Conservation (phyloP, 352 stramenopile genomes). For the Phytophthora constricta region DNA sequence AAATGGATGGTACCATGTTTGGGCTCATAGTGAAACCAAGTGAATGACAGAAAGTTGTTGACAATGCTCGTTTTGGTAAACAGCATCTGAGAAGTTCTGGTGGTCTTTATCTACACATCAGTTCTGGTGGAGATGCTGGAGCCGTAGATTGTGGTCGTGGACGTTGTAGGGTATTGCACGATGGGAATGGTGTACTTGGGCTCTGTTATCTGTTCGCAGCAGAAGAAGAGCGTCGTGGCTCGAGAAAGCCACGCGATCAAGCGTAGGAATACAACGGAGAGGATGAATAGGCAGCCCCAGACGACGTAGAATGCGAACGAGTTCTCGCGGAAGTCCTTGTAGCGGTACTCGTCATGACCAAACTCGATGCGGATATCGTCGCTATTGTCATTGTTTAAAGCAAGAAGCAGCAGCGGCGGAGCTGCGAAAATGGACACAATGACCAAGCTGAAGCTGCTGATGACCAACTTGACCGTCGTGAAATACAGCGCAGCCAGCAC, state of each 20-base stretch:
- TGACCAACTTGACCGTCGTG: conserved; percentile 62
- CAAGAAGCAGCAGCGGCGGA: conserved; percentile 35
- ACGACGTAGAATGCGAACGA: conserved; percentile 50
- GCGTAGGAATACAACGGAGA: conserved; percentile 61
- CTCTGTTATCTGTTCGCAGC: conserved; percentile 63
- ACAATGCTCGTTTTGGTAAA: too few relatives aligned
- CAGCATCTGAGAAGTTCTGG: too few relatives aligned
- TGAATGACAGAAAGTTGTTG: too few relatives aligned
- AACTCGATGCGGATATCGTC: conserved; percentile 31
- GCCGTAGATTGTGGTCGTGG: conserved; percentile 29
- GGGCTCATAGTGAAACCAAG: too few relatives aligned
- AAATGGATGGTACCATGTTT: too few relatives aligned
- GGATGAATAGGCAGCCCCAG: conserved; percentile 54
- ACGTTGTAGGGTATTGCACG: conserved; percentile 33
- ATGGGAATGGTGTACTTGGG: conserved; percentile 52
- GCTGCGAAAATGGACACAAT: conserved; percentile 40
- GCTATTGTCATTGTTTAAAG: conserved; percentile 20
- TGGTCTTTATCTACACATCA: too few relatives aligned
- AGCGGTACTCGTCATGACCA: conserved; percentile 33
- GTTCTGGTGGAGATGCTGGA: conserved; percentile 14
- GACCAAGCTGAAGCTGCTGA: conserved; percentile 52
- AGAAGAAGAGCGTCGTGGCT: conserved; percentile 67
- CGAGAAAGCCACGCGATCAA: conserved; percentile 53
- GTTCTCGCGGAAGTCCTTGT: conserved; percentile 42
- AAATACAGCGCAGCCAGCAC: conserved; percentile 74